phyloP scores from a whole-genome alignment of 2,329 filamentous ascomycete species.

The Pseudogymnoascus sp. region DNA sequence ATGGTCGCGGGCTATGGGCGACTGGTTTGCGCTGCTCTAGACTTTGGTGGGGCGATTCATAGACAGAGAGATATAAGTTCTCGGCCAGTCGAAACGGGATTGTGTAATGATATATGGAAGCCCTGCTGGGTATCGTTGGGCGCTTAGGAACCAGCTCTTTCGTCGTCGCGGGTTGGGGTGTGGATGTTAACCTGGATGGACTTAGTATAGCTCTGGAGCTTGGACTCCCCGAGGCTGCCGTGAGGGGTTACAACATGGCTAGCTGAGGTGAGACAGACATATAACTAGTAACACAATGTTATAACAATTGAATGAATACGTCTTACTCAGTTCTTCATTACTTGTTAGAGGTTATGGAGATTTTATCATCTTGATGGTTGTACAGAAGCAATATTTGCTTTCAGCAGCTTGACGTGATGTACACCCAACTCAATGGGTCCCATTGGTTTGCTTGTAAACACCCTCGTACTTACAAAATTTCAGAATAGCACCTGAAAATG shows the following conservation, averaged over 20 bases:
- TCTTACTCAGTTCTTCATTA: background rate
- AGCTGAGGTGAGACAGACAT: constrained; percentile 5
- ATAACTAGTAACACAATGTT: background rate
- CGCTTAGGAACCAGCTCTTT: background rate
- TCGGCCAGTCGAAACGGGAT: background rate
- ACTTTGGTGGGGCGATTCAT: background rate
- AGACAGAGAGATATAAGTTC: background rate
- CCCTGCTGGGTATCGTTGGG: background rate
- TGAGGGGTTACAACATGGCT: background rate
- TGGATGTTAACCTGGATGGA: background rate
- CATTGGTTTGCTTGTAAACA: background rate
- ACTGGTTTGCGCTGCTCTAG: background rate
- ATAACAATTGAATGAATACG: background rate
- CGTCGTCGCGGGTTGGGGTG: background rate
- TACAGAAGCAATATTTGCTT: background rate
- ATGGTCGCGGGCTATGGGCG: background rate
- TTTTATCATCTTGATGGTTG: background rate
- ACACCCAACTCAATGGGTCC: background rate
- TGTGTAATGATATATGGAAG: background rate
- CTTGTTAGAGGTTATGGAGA: background rate
- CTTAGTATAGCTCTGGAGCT: background rate
- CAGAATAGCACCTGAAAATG: background rate
- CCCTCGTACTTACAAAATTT: background rate
- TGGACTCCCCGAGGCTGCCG: background rate
- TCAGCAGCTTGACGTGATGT: background rate